phyloP scores from a whole-genome alignment of 345 rosid genomes.

The Citrus australasica region DNA sequence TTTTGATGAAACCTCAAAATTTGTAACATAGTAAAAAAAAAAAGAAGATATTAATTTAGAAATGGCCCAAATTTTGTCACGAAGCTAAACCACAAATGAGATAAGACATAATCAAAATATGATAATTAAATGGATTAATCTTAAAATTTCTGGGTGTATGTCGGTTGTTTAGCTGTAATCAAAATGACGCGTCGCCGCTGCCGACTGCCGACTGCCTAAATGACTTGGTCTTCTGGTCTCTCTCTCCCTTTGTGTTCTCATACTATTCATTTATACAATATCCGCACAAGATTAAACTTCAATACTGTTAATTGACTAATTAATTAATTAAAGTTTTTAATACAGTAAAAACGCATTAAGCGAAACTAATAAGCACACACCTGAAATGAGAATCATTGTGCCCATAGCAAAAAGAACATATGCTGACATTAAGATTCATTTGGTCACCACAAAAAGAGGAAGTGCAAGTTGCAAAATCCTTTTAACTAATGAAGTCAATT shows the following conservation, averaged over 20 bases:
- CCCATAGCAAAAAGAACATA: slow-evolving; percentile 5
- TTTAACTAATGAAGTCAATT: slow-evolving; percentile 10
- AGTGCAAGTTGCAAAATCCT: slow-evolving; percentile 18
- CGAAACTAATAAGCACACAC: background rate
- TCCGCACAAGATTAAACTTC: background rate
- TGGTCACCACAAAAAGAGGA: background rate
- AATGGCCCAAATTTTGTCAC: slow-evolving; percentile 8
- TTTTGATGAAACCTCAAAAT: background rate
- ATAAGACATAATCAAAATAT: background rate
- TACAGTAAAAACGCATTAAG: background rate
- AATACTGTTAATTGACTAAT: background rate
- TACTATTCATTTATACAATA: background rate
- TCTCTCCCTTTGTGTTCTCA: background rate
- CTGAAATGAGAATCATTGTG: background rate
- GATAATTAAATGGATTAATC: background rate
- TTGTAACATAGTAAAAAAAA: background rate
- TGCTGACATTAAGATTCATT: slow-evolving; percentile 6
- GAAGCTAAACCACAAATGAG: background rate
- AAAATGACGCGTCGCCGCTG: slow-evolving; percentile 5
- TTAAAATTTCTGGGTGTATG: background rate
- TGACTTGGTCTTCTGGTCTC: slow-evolving; percentile 1
- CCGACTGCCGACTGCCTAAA: slow-evolving; percentile 21
- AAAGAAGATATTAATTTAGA: background rate
- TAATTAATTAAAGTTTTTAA: background rate
- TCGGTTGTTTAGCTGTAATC: slow-evolving; percentile 1